phyloP scores from a whole-genome alignment of 768 basidiomycete genomes.

The Melanogaster broomeanus region DNA sequence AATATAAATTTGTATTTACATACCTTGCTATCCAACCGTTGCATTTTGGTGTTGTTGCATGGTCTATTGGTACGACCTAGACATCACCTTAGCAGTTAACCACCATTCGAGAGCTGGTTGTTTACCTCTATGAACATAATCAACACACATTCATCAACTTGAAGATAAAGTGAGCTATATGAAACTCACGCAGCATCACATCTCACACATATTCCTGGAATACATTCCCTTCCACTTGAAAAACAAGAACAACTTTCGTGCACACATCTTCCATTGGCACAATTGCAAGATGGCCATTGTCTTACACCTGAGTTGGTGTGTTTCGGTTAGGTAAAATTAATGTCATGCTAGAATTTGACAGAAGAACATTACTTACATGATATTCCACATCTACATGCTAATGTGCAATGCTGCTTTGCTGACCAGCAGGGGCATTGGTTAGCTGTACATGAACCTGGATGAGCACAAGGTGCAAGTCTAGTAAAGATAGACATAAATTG shows the following conservation, averaged over 20 bases:
- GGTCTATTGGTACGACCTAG: constrained; percentile 19
- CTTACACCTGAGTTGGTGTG: constrained; percentile 11
- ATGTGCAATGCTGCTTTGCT: constrained; percentile 43
- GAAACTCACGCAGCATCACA: constrained; percentile 45
- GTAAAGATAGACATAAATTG: not conserved
- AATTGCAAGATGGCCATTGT: constrained; percentile 14
- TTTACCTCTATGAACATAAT: constrained; percentile 21
- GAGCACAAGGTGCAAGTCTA: constrained; percentile 44
- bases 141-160: not conserved
- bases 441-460: constrained; percentile 48
- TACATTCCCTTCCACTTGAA: constrained; percentile 43
- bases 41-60: constrained; percentile 33
- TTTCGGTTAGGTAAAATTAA: not conserved
- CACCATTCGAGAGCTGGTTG: not conserved
- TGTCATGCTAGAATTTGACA: no score
- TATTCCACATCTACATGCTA: constrained; percentile 48
- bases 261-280: constrained; percentile 30
- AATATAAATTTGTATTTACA: not conserved
- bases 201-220: constrained; percentile 48
- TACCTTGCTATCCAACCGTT: constrained; percentile 23
- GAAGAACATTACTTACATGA: constrained; percentile 34
- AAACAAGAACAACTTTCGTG: constrained; percentile 39
- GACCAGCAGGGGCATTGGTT: constrained; percentile 42
- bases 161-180: not conserved
- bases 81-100: not conserved